phyloP scores from a whole-genome alignment of 371 early-diverging fungal genomes.

The Mucor ambiguus region DNA sequence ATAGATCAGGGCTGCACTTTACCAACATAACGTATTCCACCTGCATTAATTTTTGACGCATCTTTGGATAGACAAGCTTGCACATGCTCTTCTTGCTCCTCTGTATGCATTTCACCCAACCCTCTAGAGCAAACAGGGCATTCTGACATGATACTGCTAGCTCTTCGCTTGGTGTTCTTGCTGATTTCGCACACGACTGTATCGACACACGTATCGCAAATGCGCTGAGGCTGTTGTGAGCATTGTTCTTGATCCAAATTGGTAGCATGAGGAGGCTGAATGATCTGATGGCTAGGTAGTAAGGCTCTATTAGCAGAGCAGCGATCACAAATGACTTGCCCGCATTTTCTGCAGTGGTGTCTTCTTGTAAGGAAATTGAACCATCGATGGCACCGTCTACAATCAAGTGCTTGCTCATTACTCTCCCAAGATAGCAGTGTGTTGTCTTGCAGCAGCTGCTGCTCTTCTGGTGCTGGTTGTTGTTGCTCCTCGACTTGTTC shows the following conservation, averaged over 20 bases:
- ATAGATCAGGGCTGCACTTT: slow-evolving; percentile 9
- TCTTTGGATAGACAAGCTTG: slow-evolving; percentile 67
- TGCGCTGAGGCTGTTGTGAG: slow-evolving; percentile 14
- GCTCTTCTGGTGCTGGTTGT: too few relatives aligned
- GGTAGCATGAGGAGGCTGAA: slow-evolving; percentile 3
- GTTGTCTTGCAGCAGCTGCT: slow-evolving; percentile 12
- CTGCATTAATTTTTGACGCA: slow-evolving; percentile 33
- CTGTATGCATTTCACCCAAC: slow-evolving; percentile 39
- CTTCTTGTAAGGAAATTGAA: slow-evolving; percentile 71
- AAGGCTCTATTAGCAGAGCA: slow-evolving; percentile 12
- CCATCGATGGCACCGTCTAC: slow-evolving; percentile 65
- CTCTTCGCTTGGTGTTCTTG: neutral
- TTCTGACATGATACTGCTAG: slow-evolving; percentile 53
- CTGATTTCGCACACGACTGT: neutral
- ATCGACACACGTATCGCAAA: slow-evolving; percentile 22
- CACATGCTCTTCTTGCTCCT: slow-evolving; percentile 80
- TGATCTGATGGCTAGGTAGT: slow-evolving; percentile 7
- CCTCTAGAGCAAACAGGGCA: slow-evolving; percentile 79
- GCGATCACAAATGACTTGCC: slow-evolving; percentile 31
- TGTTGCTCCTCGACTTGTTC: neutral
- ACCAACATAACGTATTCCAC: slow-evolving; percentile 73
- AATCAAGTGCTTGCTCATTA: slow-evolving; percentile 66
- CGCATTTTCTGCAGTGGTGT: slow-evolving; percentile 69
- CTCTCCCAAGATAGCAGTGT: slow-evolving; percentile 61
- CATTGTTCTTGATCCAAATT: neutral